Base-by-base conservation (phyloP, 169 alveolate genomes). In the Eimeria sp. region DNA sequence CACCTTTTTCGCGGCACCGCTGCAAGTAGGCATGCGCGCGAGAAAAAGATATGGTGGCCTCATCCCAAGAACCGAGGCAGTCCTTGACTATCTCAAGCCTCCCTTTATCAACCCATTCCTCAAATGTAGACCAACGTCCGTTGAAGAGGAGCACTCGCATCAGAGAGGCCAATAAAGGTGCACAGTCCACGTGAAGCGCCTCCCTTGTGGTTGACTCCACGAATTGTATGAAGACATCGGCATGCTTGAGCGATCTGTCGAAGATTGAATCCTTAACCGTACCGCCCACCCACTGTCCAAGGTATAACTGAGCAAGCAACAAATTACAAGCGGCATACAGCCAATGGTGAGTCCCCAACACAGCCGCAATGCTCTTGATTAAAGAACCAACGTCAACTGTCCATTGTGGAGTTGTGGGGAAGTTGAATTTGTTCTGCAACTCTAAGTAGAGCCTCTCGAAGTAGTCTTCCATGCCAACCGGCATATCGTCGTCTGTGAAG, bases 201-300 rank as follows among this genome's bases (percentile, higher is more conserved):
- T 77, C 96, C 20, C 85, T 68, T n/a, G 89, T 58, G 60, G 85
- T 43, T 72, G 88, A 18, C 20, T 78, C 85, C 74, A 91, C 91
- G 77, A 78, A 77, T 18, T 78, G 60, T 16, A 91, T 83, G 82
- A 91, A 77, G 46, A 78, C 76, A 49, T 62, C 91, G 10, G 96
- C 96, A 33, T 91, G 96, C 13, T 46, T 37, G n/a, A 78, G 71
- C 49, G 96, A 83, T 72, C 78, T 60, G 66, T 83, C 80, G 76
- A 91, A 91, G 33, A 91, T 80, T 13, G 89, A 72, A 49, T 91
- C 96, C 52, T 66, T 30, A 33, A 91, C 91, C 60, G 60, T 83
- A 52, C 96, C 96, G 20, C 96, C 96, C 43, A 80, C 78, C 96
- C 96, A 91, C 91, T 77, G 89, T 58, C 96, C 96, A 14, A 91